Evolutionary conservation across 129 eudicot genomes (phyloP).

Genomic region (Sambucus nigra): DNA sequence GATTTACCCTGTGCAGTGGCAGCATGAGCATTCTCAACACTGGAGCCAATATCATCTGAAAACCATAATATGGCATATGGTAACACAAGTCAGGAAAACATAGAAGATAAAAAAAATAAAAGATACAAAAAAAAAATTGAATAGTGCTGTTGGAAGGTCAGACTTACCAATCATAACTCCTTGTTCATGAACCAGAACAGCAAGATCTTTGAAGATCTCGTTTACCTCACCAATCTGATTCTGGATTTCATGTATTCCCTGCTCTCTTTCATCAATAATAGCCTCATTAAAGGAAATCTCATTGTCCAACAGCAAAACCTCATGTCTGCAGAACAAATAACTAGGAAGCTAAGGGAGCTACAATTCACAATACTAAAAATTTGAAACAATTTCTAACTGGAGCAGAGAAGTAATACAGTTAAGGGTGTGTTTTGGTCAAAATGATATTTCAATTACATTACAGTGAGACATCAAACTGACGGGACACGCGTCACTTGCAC

Average conservation of each 20-base stretch:
- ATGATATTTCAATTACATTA: too few species aligned
- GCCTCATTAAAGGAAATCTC: slow-evolving; percentile 71
- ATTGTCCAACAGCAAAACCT: slow-evolving; percentile 62
- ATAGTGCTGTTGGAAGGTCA: neutral
- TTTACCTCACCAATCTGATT: slow-evolving; percentile 61
- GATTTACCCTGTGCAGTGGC: slow-evolving; percentile 88
- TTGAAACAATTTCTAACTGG: neutral
- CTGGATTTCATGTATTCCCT: slow-evolving; percentile 67
- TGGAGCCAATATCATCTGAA: slow-evolving; percentile 83
- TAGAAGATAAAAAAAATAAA: too few species aligned
- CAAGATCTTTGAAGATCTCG: slow-evolving; percentile 61
- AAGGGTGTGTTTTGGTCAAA: neutral
- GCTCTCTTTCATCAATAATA: slow-evolving; percentile 73
- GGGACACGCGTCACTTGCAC: too few species aligned
- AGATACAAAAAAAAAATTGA: too few species aligned
- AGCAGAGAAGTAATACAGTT: neutral
- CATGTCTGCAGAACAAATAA: slow-evolving; percentile 37
- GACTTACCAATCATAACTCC: slow-evolving; percentile 80
- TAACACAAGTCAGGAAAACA: neutral
- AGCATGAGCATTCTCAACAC: slow-evolving; percentile 69
- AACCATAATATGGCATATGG: neutral
- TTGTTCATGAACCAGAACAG: slow-evolving; percentile 74
- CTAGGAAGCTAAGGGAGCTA: neutral
- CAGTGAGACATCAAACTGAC: too few species aligned
- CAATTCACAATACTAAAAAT: neutral